Evolutionary conservation across 306 rosid genomes (phyloP), one percentile per base, ranked within the genome.

Genomic region (Echinosophora koreensis): DNA sequence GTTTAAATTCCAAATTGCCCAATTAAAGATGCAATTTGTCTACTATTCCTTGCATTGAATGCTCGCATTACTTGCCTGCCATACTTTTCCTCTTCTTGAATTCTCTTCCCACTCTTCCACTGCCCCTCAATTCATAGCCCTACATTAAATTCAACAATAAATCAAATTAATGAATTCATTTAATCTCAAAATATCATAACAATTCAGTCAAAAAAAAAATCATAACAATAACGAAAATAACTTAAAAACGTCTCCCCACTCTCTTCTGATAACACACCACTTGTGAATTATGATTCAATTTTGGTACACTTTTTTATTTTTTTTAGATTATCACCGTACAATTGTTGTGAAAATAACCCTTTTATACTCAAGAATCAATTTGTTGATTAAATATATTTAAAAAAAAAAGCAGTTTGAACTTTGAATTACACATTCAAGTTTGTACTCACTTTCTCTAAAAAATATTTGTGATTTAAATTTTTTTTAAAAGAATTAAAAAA

Each of bases 101-200:
- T 64, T 69, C 80, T 75, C 80, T 74, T 74, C 83, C 83, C 80
- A 79, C 84, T 56, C 81, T 4, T 74, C 90, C 89, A 63, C 88
- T 80, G 66, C 86, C 80, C 86, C 68, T 86, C 87, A 84, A 90
- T 88, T 78, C 84, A 87, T 87, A 81, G 78, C 79, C 67, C 3
- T 8, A 66, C 87, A 85, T 69, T 92, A 30, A 88, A 86, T 90
- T 90, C 13, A 66, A 11, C 83, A 73, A 82, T 88, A 88, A 82
- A 88, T 65, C 69, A 52, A 10, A 74, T 12, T 75, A 54, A 69
- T 38, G 49, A 71, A 41, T 52, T 82, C 37, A 51, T 34, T 79
- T 81, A 41, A 50, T n/a, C 75, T 84, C 81, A 73, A 77, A 70
- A 69, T 42, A 57, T 59, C 22, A 4, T 35, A 35, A 12, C 6